Conservation (phyloP, 768 basidiomycete genomes). For the Candolleomyces eurysporus region DNA sequence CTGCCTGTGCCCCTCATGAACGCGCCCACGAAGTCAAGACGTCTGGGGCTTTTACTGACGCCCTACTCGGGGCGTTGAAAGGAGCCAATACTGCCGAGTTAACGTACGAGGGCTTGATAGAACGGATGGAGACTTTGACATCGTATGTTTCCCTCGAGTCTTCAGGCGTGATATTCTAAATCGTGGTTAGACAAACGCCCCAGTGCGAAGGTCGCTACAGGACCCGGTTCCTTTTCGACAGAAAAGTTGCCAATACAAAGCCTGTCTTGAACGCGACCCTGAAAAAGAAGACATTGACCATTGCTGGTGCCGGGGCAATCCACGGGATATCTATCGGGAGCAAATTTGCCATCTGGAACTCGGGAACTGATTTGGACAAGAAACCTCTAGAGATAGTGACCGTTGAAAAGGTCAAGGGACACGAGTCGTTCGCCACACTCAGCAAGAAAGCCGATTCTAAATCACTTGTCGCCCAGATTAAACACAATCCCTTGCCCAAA, state of each 20-base stretch:
- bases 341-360: too few species aligned
- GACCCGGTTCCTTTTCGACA: slow-evolving; percentile 12
- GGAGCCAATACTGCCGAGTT: neutral
- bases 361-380: too few species aligned
- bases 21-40: slow-evolving; percentile 8
- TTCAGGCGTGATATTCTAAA: neutral
- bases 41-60: slow-evolving; percentile 12
- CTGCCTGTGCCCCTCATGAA: slow-evolving; percentile 11
- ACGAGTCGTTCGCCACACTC: too few species aligned
- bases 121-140: neutral
- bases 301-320: too few species aligned
- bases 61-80: slow-evolving; percentile 8
- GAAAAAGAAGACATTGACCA: too few species aligned
- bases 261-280: neutral
- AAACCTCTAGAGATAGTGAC: too few species aligned
- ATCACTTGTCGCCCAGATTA: too few species aligned
- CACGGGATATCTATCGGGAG: too few species aligned
- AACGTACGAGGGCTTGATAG: slow-evolving; percentile 12
- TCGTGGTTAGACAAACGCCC: slow-evolving; percentile 12
- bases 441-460: too few species aligned
- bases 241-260: slow-evolving; percentile 1
- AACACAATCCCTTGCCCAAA: too few species aligned
- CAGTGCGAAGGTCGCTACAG: slow-evolving; percentile 17
- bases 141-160: neutral
- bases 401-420: too few species aligned